A percentile compares a stretch with the other conserved stretches of the same genome.
Evolutionary conservation across 2,329 filamentous ascomycete genomes (phyloP).

Genomic region (Fusarium sp.): DNA sequence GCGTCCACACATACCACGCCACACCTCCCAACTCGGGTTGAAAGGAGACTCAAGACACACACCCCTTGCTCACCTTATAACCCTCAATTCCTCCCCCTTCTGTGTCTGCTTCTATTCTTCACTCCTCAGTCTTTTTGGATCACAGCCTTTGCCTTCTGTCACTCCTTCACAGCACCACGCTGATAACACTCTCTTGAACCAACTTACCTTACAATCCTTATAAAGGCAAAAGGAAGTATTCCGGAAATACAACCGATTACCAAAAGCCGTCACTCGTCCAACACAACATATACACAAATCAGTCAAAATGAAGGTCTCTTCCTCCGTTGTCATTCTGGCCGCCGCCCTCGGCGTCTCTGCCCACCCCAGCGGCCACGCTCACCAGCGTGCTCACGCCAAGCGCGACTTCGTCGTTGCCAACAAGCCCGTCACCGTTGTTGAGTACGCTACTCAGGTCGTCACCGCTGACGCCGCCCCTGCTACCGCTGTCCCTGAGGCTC

Average conservation of each 20-base stretch:
- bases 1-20: constrained; percentile 27
- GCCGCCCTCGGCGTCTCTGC: constrained; percentile 57
- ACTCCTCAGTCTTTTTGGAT: constrained; percentile 34
- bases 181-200: constrained; percentile 44
- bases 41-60: constrained; percentile 34
- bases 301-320: constrained; percentile 57
- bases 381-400: constrained; percentile 51
- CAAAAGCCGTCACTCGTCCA: constrained; percentile 22
- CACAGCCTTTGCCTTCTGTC: constrained; percentile 44
- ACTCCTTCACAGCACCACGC: constrained; percentile 43
- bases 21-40: constrained; percentile 19
- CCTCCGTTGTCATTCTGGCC: constrained; percentile 52
- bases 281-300: constrained; percentile 11
- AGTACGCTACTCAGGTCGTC: constrained; percentile 41
- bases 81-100: constrained; percentile 42
- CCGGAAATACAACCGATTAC: constrained; percentile 35
- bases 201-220: constrained; percentile 41
- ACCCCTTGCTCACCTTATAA: constrained; percentile 47
- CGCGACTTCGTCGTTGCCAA: constrained; percentile 51
- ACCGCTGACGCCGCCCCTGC: constrained; percentile 2
- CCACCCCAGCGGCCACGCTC: constrained; percentile 55
- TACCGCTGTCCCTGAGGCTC: constrained; percentile 5
- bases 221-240: constrained; percentile 42
- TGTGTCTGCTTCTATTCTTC: constrained; percentile 12
- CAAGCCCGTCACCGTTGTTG: constrained; percentile 48